phyloP scores from a whole-genome alignment of 2,329 filamentous ascomycete species.

The Penicillium sp. region DNA sequence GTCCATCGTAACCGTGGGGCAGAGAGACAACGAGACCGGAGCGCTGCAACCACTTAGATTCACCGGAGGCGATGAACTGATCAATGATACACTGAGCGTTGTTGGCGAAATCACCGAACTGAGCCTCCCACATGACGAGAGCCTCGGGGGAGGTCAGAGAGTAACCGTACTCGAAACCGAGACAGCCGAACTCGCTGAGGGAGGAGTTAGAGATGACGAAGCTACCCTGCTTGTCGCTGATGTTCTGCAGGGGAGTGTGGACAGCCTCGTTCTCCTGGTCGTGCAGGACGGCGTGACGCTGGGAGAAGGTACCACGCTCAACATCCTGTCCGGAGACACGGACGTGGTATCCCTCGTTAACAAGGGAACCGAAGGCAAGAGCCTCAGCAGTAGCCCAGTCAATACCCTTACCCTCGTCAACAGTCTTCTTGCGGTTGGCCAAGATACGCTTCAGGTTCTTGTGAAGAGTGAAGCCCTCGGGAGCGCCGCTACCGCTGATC shows the following conservation, averaged over 20 bases:
- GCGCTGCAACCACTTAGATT: constrained; percentile 98
- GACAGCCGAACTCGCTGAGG: constrained; percentile 68
- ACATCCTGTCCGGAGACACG: constrained; percentile 98
- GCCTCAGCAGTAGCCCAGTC: constrained; percentile 98
- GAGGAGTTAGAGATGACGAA: constrained; percentile 98
- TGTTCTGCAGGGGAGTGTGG: constrained; percentile 86
- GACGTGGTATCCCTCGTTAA: constrained; percentile 92
- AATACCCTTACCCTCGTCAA: constrained; percentile 88
- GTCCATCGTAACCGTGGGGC: constrained; percentile 96
- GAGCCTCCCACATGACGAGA: constrained; percentile 98
- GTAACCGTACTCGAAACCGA: constrained; percentile 98
- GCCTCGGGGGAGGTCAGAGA: constrained; percentile 95
- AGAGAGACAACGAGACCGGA: constrained; percentile 95
- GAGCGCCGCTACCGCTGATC: constrained; percentile 72
- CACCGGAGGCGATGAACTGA: constrained; percentile 96
- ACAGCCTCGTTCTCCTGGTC: constrained; percentile 94
- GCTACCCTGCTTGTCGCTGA: constrained; percentile 87
- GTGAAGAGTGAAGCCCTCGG: constrained; percentile 86
- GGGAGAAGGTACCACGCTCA: constrained; percentile 98
- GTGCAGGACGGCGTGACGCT: constrained; percentile 95
- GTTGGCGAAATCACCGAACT: constrained; percentile 99
- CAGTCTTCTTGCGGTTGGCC: constrained; percentile 82
- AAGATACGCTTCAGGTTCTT: constrained; percentile 98
- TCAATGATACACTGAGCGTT: constrained; percentile 99
- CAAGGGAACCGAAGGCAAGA: constrained; percentile 87